Evolutionary conservation across 768 basidiomycete genomes (phyloP).

Genomic region (Leccinum truebloodii): DNA sequence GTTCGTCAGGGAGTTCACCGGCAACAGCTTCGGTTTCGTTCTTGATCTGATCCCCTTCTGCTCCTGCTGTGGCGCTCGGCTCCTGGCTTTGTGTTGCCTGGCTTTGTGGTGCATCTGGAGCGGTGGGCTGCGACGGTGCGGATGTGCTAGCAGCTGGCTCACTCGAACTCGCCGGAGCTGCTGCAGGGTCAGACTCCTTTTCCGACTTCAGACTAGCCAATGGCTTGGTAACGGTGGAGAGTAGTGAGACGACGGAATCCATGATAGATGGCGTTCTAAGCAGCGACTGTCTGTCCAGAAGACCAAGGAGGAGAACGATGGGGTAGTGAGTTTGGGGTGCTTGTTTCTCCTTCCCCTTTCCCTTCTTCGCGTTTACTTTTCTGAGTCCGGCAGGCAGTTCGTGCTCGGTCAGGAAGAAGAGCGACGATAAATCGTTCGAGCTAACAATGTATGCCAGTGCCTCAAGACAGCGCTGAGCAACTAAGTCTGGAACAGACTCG

Average conservation of each 20-base stretch:
- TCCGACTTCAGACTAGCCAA: constrained; percentile 62
- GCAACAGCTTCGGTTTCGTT: constrained; percentile 20
- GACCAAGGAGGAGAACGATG: constrained; percentile 82
- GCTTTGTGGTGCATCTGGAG: constrained; percentile 10
- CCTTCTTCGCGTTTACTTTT: constrained; percentile 73
- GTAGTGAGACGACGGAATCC: constrained; percentile 86
- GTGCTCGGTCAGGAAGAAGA: constrained; percentile 96
- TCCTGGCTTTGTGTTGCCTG: constrained; percentile 7
- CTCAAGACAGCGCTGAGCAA: constrained; percentile 93
- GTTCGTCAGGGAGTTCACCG: constrained; percentile 36
- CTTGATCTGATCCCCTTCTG: constrained; percentile 25
- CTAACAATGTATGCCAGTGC: constrained; percentile 85
- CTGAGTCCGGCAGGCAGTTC: constrained; percentile 82
- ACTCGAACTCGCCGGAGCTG: constrained; percentile 20
- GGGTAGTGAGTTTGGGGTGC: constrained; percentile 83
- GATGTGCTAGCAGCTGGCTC: constrained; percentile 14
- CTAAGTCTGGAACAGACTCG: constrained; percentile 88
- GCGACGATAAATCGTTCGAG: constrained; percentile 78
- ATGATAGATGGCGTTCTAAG: constrained; percentile 88
- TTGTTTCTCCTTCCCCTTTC: constrained; percentile 94
- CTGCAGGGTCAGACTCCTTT: constrained; percentile 33
- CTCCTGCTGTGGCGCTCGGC: constrained; percentile 13
- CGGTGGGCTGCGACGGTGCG: constrained; percentile 4
- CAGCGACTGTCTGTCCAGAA: constrained; percentile 85
- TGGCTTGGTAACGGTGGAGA: constrained; percentile 88